Evolutionary conservation across 208 protist species (phyloP).

Genomic region (Acanthamoeba lenticulata): DNA sequence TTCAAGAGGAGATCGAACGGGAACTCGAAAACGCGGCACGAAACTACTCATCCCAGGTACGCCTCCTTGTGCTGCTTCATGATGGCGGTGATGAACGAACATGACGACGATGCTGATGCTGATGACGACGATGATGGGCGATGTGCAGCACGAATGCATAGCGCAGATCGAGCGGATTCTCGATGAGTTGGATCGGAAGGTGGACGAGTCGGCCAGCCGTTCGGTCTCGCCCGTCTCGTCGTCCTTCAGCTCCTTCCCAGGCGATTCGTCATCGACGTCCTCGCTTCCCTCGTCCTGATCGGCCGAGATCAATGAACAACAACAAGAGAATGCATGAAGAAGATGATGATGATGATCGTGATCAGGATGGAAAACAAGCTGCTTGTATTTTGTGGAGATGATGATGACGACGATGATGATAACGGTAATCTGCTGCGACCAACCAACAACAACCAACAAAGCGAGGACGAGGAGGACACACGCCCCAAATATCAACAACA

Average conservation of each 20-base stretch:
- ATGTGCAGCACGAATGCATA: neutral
- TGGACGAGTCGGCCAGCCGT: neutral
- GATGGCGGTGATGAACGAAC: neutral
- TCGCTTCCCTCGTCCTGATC: neutral
- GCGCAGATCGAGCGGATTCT: constrained; percentile 1
- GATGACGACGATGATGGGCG: neutral
- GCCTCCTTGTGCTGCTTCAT: neutral
- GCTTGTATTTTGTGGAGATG: no score
- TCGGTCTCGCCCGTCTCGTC: neutral
- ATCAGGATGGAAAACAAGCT: no score
- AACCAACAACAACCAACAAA: no score
- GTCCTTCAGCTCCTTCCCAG: neutral
- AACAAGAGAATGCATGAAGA: no score
- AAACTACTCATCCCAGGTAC: constrained; percentile 7
- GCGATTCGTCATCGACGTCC: neutral
- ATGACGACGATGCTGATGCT: neutral
- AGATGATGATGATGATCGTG: no score
- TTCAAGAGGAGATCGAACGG: constrained; percentile 35
- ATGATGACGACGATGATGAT: no score
- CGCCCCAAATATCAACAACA: no score
- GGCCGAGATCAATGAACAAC: no score
- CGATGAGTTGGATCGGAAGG: neutral
- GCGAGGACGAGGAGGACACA: no score
- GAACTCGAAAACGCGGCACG: constrained; percentile 24
- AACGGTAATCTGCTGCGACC: no score